Percentiles rank a stretch among this genome's conserved stretches.
These are phyloP conservation scores for Xylaria nigripes DNA, from an alignment of 495 filamentous ascomycete genomes.

Conservation along the genomic window DNA sequence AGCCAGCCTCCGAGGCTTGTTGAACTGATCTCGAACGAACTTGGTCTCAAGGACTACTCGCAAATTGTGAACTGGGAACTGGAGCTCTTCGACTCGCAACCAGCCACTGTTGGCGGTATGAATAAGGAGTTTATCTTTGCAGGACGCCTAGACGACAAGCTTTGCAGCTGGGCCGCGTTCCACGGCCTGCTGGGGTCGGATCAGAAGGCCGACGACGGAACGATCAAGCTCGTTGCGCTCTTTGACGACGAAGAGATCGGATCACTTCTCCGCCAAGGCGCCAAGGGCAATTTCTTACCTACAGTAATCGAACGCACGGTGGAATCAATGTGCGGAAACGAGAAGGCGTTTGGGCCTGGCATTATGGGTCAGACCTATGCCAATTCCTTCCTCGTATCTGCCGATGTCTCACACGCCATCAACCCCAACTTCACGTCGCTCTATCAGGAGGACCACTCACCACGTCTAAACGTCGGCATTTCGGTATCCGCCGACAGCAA, in stretches of 20 bases:
- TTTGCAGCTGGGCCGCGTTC: constrained; percentile 88
- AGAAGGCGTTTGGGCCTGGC: constrained; percentile 49
- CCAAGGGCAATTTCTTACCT: constrained; percentile 77
- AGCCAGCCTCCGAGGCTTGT: constrained; percentile 82
- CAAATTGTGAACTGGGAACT: constrained; percentile 92
- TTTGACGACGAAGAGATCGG: constrained; percentile 98
- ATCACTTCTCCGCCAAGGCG: constrained; percentile 81
- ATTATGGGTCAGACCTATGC: constrained; percentile 77
- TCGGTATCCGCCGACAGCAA: constrained; percentile 80
- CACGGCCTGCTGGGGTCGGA: constrained; percentile 69
- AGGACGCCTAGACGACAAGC: constrained; percentile 91
- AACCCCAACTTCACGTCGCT: constrained; percentile 83
- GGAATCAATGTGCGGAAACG: constrained; percentile 50
- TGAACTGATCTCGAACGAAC: constrained; percentile 65
- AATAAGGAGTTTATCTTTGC: constrained; percentile 94
- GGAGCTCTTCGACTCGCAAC: constrained; percentile 90
- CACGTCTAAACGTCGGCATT: constrained; percentile 82
- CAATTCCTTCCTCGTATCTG: constrained; percentile 85
- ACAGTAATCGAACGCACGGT: constrained; percentile 69
- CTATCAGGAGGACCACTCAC: constrained; percentile 78
- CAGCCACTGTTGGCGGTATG: constrained; percentile 73
- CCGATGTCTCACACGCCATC: constrained; percentile 88
- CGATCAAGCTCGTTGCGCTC: constrained; percentile 77
- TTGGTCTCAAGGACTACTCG: constrained; percentile 58
- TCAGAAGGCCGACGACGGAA: constrained; percentile 39